Conservation (phyloP, 352 stramenopile species). For the Phytopythium montanum region DNA sequence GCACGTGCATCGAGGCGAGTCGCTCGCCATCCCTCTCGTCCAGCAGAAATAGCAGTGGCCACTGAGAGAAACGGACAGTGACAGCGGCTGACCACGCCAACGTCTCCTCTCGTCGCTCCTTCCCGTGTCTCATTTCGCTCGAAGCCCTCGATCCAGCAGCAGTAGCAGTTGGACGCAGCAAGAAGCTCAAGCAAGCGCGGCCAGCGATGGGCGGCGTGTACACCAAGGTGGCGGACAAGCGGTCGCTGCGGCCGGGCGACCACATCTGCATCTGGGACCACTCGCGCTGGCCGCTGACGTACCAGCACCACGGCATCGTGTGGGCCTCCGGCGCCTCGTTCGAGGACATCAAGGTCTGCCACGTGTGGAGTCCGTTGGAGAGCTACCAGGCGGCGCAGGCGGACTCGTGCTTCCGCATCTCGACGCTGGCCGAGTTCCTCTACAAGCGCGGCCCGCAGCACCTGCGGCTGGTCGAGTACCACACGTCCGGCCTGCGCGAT, state of each 20-base stretch:
- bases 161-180: background rate
- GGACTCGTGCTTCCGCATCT: conserved; percentile 77
- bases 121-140: conserved; percentile 2
- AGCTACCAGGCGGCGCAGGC: conserved; percentile 52
- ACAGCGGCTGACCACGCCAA: background rate
- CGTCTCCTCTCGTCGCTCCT: background rate
- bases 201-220: conserved; percentile 63
- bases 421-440: conserved; percentile 66
- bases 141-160: background rate
- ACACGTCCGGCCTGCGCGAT: conserved; percentile 63
- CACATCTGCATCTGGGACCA: conserved; percentile 77
- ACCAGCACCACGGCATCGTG: conserved; percentile 77
- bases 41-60: background rate
- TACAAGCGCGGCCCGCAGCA: conserved; percentile 43
- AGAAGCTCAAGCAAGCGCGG: background rate
- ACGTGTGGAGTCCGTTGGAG: conserved; percentile 67
- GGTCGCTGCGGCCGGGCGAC: conserved; percentile 60
- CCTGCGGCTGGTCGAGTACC: conserved; percentile 69
- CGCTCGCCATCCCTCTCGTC: background rate
- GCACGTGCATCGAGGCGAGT: background rate
- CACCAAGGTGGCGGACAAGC: conserved; percentile 50
- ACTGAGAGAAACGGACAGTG: background rate
- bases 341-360: conserved; percentile 55
- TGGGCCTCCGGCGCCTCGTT: conserved; percentile 46
- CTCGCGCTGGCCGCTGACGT: conserved; percentile 70